Evolutionary conservation across 805 yeast genomes (phyloP).

Genomic region (Zygosaccharomyces bailii): DNA sequence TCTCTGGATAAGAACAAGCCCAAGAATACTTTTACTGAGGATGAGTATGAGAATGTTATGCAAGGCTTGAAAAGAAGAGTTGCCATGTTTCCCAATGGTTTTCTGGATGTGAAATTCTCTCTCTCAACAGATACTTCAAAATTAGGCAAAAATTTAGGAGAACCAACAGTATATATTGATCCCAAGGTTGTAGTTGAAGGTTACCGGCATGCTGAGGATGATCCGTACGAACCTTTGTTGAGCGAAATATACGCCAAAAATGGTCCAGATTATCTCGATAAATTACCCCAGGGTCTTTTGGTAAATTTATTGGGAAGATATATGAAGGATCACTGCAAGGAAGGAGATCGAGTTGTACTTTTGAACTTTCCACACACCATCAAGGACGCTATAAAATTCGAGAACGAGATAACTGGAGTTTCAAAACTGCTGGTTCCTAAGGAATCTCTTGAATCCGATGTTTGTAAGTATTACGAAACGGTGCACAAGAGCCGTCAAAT

Average conservation of each 20-base stretch:
- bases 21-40: conserved; percentile 34
- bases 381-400: conserved; percentile 68
- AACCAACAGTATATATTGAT: conserved; percentile 43
- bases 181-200: conserved; percentile 46
- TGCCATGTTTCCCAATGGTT: conserved; percentile 41
- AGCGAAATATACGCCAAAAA: conserved; percentile 38
- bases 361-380: conserved; percentile 59
- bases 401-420: conserved; percentile 58
- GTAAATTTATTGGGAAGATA: conserved; percentile 35
- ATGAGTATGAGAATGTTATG: conserved; percentile 43
- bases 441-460: conserved; percentile 39
- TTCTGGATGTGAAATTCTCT: conserved; percentile 42
- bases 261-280: conserved; percentile 29
- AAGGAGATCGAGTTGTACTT: conserved; percentile 47
- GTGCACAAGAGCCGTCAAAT: conserved; percentile 49
- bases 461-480: conserved; percentile 61
- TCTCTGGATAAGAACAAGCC: conserved; percentile 38
- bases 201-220: conserved; percentile 43
- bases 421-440: conserved; percentile 37
- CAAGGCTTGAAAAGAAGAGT: conserved; percentile 51
- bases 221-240: conserved; percentile 51
- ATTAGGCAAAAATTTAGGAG: conserved; percentile 24
- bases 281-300: conserved; percentile 38
- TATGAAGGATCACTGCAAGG: conserved; percentile 28
- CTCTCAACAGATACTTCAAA: conserved; percentile 24